Evolutionary conservation across 352 stramenopile genomes (phyloP), one percentile per base, ranked within the genome.

Genomic region (Phytopythium chamaehyphon): DNA sequence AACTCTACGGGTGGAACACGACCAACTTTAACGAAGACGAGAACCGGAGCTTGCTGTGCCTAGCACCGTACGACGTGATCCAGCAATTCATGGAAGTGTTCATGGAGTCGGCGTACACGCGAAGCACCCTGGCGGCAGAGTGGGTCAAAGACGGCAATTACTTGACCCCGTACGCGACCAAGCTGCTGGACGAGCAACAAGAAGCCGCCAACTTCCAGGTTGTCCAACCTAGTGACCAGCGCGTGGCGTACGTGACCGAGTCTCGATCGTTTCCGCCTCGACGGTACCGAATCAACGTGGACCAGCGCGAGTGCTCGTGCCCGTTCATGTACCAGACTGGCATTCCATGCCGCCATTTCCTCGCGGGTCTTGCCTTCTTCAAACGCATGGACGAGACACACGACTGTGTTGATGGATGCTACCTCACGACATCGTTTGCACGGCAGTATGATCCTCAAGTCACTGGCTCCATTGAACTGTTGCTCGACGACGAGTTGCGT

Each of bases 51-150:
- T 15, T 72, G 31, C 47, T 72, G 37, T 54, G 48, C 48, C 37
- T 72, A 14, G 55, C 64, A 6, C 64, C 64, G 4, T 72, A 63
- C 35, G 64, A 72, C 16, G 59, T 72, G 1, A 69, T 72, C 55
- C 64, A 72, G 51, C 47, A 66, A 31, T 72, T 61, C 18, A 72
- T 72, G 64, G 60, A 72, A 39, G 60, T 57, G 12, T 69, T 72
- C 24, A 72, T 72, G 64, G 67, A 54, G 8, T 44, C 52, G 6
- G 46, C 52, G 2, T 69, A 72, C 36, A 60, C 48, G n/a, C 59
- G 67, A 55, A 48, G 49, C 28, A 55, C 62, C 2, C 15, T 36
- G 18, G 64, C 64, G 2, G 64, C 56, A n/a, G 55, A 63, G 42
- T 72, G 64, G 64, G 28, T 59, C 15, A 47, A 58, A 14, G 59